A percentile compares a stretch with the other conserved stretches of the same genome.
Conservation (phyloP, 768 basidiomycete genomes). For the Sporobolomyces roseus region DNA sequence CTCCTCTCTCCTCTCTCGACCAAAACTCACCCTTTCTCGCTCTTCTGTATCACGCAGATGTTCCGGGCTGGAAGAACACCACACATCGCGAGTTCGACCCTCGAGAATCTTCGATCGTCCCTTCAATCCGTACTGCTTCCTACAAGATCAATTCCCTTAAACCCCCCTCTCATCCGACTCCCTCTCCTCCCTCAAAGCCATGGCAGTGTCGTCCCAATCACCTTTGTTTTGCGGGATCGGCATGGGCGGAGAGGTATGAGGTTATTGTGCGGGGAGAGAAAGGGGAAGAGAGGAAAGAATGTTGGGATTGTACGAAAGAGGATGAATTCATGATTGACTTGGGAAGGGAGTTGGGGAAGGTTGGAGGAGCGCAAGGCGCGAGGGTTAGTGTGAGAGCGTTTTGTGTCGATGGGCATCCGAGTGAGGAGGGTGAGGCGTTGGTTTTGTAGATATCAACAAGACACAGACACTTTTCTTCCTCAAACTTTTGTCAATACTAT, state of each 20-base stretch:
- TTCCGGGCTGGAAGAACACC: constrained; percentile 31
- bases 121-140: constrained; percentile 29
- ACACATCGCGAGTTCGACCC: constrained; percentile 38
- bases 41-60: constrained; percentile 25
- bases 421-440: constrained; percentile 7
- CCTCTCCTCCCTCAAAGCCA: constrained; percentile 6
- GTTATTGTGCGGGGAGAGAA: constrained; percentile 14
- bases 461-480: background rate
- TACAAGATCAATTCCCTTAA: constrained; percentile 31
- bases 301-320: constrained; percentile 30
- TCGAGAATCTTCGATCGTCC: constrained; percentile 28
- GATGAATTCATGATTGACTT: constrained; percentile 18
- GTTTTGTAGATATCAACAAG: background rate
- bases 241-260: constrained; percentile 35
- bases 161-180: background rate
- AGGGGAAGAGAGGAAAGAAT: constrained; percentile 3
- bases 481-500: too few relatives aligned
- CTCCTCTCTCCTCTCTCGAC: background rate
- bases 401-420: constrained; percentile 15
- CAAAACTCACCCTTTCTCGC: background rate
- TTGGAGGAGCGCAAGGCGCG: background rate
- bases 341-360: background rate
- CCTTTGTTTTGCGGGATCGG: constrained; percentile 17
- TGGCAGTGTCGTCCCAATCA: constrained; percentile 3
- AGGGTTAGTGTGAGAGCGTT: constrained; percentile 14